Evolutionary conservation across 139 green algal species (phyloP), one percentile per base, ranked within the genome.

Genomic region (Chlamydomonas schloesseri): DNA sequence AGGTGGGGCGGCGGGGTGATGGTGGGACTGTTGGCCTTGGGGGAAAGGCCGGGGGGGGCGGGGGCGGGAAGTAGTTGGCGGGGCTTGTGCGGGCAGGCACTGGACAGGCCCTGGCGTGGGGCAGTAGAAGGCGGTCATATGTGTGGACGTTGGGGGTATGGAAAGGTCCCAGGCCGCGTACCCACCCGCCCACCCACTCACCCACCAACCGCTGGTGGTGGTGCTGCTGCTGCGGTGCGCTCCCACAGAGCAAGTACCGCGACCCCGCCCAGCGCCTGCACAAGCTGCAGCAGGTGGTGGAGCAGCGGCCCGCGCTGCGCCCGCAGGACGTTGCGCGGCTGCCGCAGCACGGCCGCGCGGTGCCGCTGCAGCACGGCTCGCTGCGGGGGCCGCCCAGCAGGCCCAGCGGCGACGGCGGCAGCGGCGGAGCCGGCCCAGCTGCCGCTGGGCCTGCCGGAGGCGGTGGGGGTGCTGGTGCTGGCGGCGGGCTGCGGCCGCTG

Each of bases 231-330:
- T n/a, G n/a, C n/a, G n/a, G n/a, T n/a, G n/a, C n/a, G n/a, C n/a
- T n/a, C n/a, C 17, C 60, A 15, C 73, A 84, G 73, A 73, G 87
- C 69, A 74, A 84, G 71, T 65, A 89, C 74, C 81, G 71, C 33
- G 84, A 92, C 80, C 84, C 81, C 6, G 28, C 24, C 20, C 55
- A 57, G 24, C 83, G 84, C 58, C 67, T 89, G 50, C 37, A 69
- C 1, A 78, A 69, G 53, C 62, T 87, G 82, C 89, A 90, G 57
- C 33, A 77, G 18, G 28, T 55, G n/a, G 46, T 88, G 34, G 83
- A 82, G n/a, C 58, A 71, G 1, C 88, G 57, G 1, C 37, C 76
- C 1, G 3, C 60, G n/a, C 55, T 79, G 46, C 46, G 67, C 26
- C 73, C 46, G 20, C 23, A 58, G n/a, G 70, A 83, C 21, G 28